Evolutionary conservation across 2,329 filamentous ascomycete genomes (phyloP), one percentile per base, ranked within the genome.

Genomic region (Ophiostoma angusticollis): DNA sequence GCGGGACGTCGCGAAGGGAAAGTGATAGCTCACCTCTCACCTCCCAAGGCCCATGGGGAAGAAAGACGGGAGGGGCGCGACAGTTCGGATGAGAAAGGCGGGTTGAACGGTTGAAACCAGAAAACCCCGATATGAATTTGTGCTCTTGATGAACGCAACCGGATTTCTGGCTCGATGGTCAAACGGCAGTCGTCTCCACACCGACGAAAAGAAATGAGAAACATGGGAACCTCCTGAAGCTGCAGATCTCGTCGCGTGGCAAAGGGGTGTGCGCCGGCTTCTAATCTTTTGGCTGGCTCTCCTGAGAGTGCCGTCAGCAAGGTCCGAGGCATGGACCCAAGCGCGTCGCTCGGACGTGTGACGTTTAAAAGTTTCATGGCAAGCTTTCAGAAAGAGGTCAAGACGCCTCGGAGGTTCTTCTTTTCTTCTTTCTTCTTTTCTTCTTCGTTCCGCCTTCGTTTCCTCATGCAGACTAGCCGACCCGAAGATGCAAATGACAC

Each of bases 211-310:
- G 19, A 33, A 23, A 7, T 3, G 18, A 21, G n/a, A 21, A 22
- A 28, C n/a, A 34, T 13, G n/a, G 18, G 12, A n/a, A 25, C 31
- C 30, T 25, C 29, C 22, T 33, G 30, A 39, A 22, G 36, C 14
- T 33, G 36, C 17, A 25, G 39, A 41, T 37, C 39, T 21, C 30
- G 35, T 41, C 39, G 39, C 30, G 24, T 30, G 39, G 39, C 18
- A 18, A 23, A 27, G 23, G 24, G 18, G 23, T 9, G 17, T 27
- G 22, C n/a, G n/a, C n/a, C n/a, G n/a, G n/a, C n/a, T n/a, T n/a
- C n/a, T n/a, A n/a, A n/a, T n/a, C n/a, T n/a, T n/a, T n/a, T n/a
- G n/a, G n/a, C n/a, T n/a, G n/a, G n/a, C n/a, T n/a, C n/a, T n/a
- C n/a, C n/a, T n/a, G n/a, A n/a, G n/a, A n/a, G n/a, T n/a, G n/a